Percentiles rank a stretch among this genome's conserved stretches.
These are phyloP conservation scores for Calonectria montana DNA, from an alignment of 2,329 filamentous ascomycete species.

Conservation along the genomic window DNA sequence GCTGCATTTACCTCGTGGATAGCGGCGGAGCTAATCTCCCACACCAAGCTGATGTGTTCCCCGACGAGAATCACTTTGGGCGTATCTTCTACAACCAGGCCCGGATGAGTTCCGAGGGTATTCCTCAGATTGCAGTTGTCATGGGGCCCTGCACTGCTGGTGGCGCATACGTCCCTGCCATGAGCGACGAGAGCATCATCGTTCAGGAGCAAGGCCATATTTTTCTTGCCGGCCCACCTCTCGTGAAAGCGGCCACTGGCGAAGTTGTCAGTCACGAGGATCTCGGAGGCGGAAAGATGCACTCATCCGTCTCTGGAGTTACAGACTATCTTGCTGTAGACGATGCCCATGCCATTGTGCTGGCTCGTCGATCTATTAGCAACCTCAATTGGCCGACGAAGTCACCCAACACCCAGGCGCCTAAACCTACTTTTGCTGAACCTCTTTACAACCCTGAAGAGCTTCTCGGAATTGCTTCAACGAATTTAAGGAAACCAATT, in stretches of 20 bases:
- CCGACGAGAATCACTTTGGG: conserved; percentile 93
- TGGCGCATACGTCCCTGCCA: conserved; percentile 94
- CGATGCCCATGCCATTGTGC: conserved; percentile 89
- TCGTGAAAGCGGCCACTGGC: conserved; percentile 96
- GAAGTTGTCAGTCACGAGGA: conserved; percentile 93
- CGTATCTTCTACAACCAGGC: conserved; percentile 99
- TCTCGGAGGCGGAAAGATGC: conserved; percentile 88
- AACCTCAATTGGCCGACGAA: conserved; percentile 89
- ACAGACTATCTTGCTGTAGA: conserved; percentile 96
- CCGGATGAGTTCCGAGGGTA: conserved; percentile 87
- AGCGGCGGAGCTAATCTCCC: conserved; percentile 95
- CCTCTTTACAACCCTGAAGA: conserved; percentile 85
- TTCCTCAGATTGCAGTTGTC: conserved; percentile 93
- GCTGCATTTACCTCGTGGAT: conserved; percentile 95
- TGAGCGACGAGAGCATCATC: conserved; percentile 98
- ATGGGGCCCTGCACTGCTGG: conserved; percentile 98
- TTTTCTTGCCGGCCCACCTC: conserved; percentile 91
- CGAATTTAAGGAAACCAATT: conserved; percentile 87
- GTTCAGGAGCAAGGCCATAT: conserved; percentile 97
- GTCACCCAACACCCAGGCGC: conserved; percentile 49
- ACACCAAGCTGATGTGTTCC: conserved; percentile 95
- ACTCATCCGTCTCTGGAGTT: conserved; percentile 91
- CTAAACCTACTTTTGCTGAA: conserved; percentile 69
- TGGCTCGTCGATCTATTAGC: conserved; percentile 83
- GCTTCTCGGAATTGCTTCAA: conserved; percentile 88